phyloP scores from a whole-genome alignment of 1,139 yeast genomes.

The Pichia sp. region DNA sequence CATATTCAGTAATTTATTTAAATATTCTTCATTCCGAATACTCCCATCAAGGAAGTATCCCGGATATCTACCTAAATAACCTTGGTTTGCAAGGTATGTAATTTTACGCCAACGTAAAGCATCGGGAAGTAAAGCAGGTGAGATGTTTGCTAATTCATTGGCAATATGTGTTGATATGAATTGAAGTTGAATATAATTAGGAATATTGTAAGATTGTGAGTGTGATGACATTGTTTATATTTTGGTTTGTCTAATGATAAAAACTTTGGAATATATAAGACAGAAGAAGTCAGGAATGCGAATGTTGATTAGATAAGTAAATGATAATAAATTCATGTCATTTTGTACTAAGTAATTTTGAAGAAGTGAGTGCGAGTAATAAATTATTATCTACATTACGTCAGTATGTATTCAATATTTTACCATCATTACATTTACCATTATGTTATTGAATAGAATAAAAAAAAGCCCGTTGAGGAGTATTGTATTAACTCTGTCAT shows the following conservation, averaged over 20 bases:
- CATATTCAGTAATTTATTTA: conserved; percentile 5
- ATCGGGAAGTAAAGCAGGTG: conserved; percentile 4
- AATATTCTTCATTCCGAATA: conserved; percentile 7
- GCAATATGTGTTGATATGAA: conserved; percentile 6
- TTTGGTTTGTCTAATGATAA: too few species aligned
- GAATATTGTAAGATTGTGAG: neutral
- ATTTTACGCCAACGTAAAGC: conserved; percentile 11
- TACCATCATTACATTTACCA: neutral
- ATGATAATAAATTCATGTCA: too few species aligned
- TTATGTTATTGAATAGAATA: neutral
- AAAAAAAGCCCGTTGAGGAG: conserved; percentile 27
- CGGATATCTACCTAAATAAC: conserved; percentile 16
- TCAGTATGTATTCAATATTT: too few species aligned
- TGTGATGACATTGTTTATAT: too few species aligned
- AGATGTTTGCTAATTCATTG: conserved; percentile 4
- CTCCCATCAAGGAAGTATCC: conserved; percentile 10
- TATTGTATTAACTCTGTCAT: conserved; percentile 14
- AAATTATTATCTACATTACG: neutral
- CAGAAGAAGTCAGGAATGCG: too few species aligned
- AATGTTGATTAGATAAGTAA: too few species aligned
- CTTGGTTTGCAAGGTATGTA: conserved; percentile 10
- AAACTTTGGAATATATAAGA: too few species aligned
- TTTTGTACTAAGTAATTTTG: too few species aligned
- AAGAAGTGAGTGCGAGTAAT: too few species aligned
- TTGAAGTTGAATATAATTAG: conserved; percentile 7